phyloP scores from a whole-genome alignment of 169 alveolate species.

The Pseudocohnilembus persalinus region DNA sequence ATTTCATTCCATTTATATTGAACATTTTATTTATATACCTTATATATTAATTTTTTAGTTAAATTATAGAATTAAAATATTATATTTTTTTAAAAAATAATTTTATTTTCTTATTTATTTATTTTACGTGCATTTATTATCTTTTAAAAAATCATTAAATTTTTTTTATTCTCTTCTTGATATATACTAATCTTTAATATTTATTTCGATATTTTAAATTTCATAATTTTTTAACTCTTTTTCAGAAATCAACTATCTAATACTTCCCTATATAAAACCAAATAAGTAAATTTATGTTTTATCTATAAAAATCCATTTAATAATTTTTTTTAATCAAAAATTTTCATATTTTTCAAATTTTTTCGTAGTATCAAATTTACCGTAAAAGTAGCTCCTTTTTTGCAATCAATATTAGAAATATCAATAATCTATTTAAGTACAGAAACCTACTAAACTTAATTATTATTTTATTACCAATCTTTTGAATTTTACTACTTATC shows the following conservation, averaged over 20 bases:
- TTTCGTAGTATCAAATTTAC: too few relatives aligned
- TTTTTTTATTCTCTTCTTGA: not conserved
- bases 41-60: too few relatives aligned
- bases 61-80: too few relatives aligned
- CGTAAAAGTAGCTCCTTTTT: not conserved
- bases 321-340: too few relatives aligned
- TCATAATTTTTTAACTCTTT: not conserved
- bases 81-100: too few relatives aligned
- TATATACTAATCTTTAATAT: not conserved
- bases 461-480: not conserved
- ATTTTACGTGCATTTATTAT: not conserved
- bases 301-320: too few relatives aligned
- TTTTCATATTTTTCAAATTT: too few relatives aligned
- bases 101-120: not conserved
- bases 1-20: not conserved
- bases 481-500: not conserved
- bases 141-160: not conserved
- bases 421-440: not conserved
- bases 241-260: not conserved
- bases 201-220: not conserved
- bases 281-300: not conserved
- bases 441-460: not conserved
- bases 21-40: not conserved
- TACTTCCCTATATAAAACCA: not conserved
- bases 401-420: not conserved